Evolutionary conservation across 768 basidiomycete species (phyloP).

Genomic region (Boletus tylopilopsis): DNA sequence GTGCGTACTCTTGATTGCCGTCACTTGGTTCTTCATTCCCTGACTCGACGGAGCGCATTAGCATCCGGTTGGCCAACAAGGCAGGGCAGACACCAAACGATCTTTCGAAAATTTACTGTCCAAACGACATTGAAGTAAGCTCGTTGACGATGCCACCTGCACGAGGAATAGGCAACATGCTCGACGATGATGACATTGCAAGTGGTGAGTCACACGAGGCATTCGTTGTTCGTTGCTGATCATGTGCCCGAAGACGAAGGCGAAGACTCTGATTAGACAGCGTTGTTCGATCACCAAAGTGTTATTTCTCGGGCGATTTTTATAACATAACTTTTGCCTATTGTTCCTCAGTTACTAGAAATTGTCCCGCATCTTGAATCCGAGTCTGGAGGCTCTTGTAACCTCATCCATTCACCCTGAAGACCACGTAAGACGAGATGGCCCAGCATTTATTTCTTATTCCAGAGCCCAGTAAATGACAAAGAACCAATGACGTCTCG

Average conservation of each 20-base stretch:
- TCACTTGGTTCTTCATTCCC: not conserved
- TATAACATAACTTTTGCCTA: not conserved
- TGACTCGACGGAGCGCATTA: slow-evolving; percentile 2
- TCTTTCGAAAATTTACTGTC: slow-evolving; percentile 20
- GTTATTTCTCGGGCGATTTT: too few relatives aligned
- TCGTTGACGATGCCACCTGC: slow-evolving; percentile 19
- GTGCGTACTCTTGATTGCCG: slow-evolving; percentile 5
- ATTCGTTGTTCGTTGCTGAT: not conserved
- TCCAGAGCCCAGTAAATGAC: too few relatives aligned
- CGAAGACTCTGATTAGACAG: not conserved
- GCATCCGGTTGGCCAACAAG: slow-evolving; percentile 24
- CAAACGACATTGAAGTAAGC: slow-evolving; percentile 13
- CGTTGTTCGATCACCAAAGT: too few relatives aligned
- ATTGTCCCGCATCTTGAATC: too few relatives aligned
- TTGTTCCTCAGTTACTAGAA: too few relatives aligned
- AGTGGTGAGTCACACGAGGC: slow-evolving; percentile 8
- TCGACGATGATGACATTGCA: slow-evolving; percentile 17
- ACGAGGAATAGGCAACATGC: slow-evolving; percentile 8
- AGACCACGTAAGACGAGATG: too few relatives aligned
- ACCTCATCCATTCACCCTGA: too few relatives aligned
- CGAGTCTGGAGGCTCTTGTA: not conserved
- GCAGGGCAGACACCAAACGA: slow-evolving; percentile 26
- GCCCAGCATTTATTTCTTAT: too few relatives aligned
- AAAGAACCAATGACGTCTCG: too few relatives aligned
- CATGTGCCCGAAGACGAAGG: slow-evolving; percentile 1